These are phyloP conservation scores for Cladosporium colombiae DNA, from an alignment of 2,329 filamentous ascomycete species.

Conservation along the genomic window DNA sequence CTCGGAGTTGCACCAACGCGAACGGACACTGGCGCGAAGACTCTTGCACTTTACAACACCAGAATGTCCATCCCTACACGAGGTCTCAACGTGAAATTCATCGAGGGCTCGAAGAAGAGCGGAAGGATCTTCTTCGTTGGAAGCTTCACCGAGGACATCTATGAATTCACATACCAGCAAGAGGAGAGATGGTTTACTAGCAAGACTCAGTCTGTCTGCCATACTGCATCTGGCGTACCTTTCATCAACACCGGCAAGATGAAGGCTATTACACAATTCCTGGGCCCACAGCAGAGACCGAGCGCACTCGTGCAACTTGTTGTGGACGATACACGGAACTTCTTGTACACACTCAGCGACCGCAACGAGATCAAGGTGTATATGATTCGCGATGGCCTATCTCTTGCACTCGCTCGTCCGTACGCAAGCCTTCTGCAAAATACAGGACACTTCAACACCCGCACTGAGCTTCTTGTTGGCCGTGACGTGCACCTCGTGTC, in stretches of 20 bases:
- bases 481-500: slow-evolving; percentile 71
- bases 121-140: slow-evolving; percentile 95
- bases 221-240: slow-evolving; percentile 56
- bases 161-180: slow-evolving; percentile 94
- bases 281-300: slow-evolving; percentile 37
- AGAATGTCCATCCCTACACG: slow-evolving; percentile 78
- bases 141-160: slow-evolving; percentile 77
- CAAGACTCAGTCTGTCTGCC: slow-evolving; percentile 69
- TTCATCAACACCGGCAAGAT: slow-evolving; percentile 24
- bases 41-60: slow-evolving; percentile 82
- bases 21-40: slow-evolving; percentile 66
- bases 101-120: slow-evolving; percentile 73
- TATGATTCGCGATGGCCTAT: slow-evolving; percentile 68
- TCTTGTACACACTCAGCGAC: slow-evolving; percentile 89
- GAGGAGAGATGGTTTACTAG: slow-evolving; percentile 96
- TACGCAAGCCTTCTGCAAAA: slow-evolving; percentile 60
- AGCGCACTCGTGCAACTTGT: slow-evolving; percentile 77
- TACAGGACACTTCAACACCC: slow-evolving; percentile 80
- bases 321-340: slow-evolving; percentile 81
- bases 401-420: slow-evolving; percentile 57
- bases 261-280: slow-evolving; percentile 29
- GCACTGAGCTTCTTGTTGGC: slow-evolving; percentile 70
- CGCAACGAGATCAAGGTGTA: slow-evolving; percentile 89
- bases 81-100: slow-evolving; percentile 69
- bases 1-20: slow-evolving; percentile 75